phyloP scores from a whole-genome alignment of 108 stramenopile genomes.

The Discostella stelligeroides region DNA sequence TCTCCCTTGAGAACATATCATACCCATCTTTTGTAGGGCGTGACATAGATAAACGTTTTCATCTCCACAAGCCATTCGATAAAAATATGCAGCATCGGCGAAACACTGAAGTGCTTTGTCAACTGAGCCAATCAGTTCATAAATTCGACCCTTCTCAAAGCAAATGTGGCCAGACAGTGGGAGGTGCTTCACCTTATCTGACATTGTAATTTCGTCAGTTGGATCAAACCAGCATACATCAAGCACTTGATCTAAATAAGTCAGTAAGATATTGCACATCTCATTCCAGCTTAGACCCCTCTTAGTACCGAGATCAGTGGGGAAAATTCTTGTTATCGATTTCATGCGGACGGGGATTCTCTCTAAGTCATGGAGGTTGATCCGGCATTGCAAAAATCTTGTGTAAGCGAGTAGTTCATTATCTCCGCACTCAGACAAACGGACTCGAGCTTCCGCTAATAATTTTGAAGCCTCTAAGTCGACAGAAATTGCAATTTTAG shows the following conservation, averaged over 20 bases:
- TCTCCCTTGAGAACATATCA: constrained; percentile 20
- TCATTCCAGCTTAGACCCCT: constrained; percentile 26
- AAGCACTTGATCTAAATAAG: constrained; percentile 39
- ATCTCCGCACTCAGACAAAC: constrained; percentile 25
- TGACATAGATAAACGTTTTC: constrained; percentile 41
- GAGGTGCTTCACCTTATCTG: constrained; percentile 38
- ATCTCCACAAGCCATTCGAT: constrained; percentile 37
- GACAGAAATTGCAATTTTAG: constrained; percentile 12
- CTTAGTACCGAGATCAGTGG: constrained; percentile 17
- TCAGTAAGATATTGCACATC: constrained; percentile 21
- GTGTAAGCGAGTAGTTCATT: constrained; percentile 37
- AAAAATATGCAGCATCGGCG: constrained; percentile 36
- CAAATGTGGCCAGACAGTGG: constrained; percentile 42
- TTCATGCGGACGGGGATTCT: constrained; percentile 33
- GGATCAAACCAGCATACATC: constrained; percentile 45
- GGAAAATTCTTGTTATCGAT: constrained; percentile 20
- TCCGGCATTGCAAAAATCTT: not conserved
- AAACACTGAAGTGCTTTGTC: constrained; percentile 37
- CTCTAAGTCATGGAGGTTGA: constrained; percentile 21
- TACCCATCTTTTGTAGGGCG: constrained; percentile 46
- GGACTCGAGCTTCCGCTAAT: constrained; percentile 33
- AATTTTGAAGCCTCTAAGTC: constrained; percentile 24
- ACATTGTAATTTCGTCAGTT: constrained; percentile 9
- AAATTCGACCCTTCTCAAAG: constrained; percentile 39
- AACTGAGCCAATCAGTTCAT: constrained; percentile 28